These are phyloP conservation scores for Penicillium sp. DNA, from an alignment of 2,329 filamentous ascomycete species.

Conservation along the genomic window DNA sequence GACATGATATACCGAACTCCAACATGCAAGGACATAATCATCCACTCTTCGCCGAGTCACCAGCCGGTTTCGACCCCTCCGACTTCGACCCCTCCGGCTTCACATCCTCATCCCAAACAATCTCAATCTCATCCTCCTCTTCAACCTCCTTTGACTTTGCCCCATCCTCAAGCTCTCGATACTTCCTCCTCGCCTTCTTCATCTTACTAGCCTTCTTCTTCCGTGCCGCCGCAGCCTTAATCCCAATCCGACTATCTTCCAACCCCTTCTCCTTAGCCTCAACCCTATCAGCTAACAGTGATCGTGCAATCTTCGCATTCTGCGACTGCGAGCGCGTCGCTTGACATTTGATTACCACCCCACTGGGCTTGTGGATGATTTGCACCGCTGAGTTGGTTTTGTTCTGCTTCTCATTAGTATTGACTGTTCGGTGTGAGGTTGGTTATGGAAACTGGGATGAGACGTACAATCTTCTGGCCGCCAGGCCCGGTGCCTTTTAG, in stretches of 20 bases:
- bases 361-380: conserved; percentile 82
- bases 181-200: conserved; percentile 47
- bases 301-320: conserved; percentile 80
- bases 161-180: conserved; percentile 37
- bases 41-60: not conserved
- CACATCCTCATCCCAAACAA: conserved; percentile 13
- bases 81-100: conserved; percentile 4
- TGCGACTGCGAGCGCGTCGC: conserved; percentile 80
- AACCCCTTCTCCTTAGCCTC: conserved; percentile 72
- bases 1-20: not conserved
- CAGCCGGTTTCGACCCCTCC: not conserved
- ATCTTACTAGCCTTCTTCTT: conserved; percentile 44
- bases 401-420: conserved; percentile 53
- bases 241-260: conserved; percentile 69
- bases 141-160: conserved; percentile 20
- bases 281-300: conserved; percentile 70
- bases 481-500: conserved; percentile 89
- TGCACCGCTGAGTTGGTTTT: conserved; percentile 97
- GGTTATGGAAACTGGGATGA: not conserved
- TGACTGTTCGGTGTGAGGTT: not conserved
- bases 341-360: conserved; percentile 90
- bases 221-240: conserved; percentile 83
- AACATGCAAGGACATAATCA: not conserved
- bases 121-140: conserved; percentile 12
- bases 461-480: conserved; percentile 82